A percentile compares a stretch with the other conserved stretches of the same genome.
Conservation (phyloP, 164 flowering plant genomes). For the Sextonia rubra region DNA sequence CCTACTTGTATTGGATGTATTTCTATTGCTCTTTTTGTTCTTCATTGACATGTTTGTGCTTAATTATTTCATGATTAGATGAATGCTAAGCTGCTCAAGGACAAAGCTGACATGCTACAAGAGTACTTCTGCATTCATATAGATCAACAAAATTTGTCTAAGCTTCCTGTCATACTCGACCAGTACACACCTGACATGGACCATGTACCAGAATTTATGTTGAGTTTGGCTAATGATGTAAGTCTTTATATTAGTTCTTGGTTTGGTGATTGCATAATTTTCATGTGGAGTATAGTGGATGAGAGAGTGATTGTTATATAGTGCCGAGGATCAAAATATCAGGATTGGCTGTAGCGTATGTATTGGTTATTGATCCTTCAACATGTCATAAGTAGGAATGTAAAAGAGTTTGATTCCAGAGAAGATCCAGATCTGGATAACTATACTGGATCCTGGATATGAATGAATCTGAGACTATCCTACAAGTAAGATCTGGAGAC, state of each 20-base stretch:
- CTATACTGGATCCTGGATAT: too few relatives aligned
- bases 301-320: background rate
- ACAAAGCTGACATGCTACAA: conserved; percentile 70
- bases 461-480: too few relatives aligned
- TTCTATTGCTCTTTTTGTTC: background rate
- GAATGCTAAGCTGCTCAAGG: conserved; percentile 72
- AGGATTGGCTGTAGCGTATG: too few relatives aligned
- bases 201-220: conserved; percentile 75
- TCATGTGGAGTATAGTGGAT: background rate
- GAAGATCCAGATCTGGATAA: too few relatives aligned
- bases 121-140: conserved; percentile 77
- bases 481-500: too few relatives aligned
- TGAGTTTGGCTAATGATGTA: conserved; percentile 87
- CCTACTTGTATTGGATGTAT: background rate
- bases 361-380: background rate
- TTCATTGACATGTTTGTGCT: background rate
- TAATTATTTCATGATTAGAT: conserved; percentile 37
- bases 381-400: background rate
- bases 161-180: conserved; percentile 88
- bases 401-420: too few relatives aligned
- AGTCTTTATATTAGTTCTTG: conserved; percentile 17
- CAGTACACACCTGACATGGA: conserved; percentile 97
- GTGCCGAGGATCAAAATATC: too few relatives aligned
- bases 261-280: background rate
- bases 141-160: conserved; percentile 57